Conservation (phyloP, 1,139 yeast species). For the Suhomyces yuchorum region DNA sequence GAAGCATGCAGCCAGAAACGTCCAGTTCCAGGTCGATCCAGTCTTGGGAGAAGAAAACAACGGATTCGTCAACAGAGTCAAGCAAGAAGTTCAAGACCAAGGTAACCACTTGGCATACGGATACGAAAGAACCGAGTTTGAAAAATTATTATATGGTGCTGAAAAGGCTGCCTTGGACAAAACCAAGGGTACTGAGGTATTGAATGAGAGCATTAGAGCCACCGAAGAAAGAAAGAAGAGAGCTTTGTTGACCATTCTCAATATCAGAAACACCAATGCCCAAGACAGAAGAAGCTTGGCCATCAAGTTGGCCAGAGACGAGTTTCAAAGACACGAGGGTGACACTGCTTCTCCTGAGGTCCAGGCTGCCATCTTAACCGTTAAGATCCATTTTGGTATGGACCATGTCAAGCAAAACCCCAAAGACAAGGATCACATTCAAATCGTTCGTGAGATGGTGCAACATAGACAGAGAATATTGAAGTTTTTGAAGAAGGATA, state of each 20-base stretch:
- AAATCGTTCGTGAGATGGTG: constrained; percentile 75
- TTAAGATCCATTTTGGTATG: constrained; percentile 76
- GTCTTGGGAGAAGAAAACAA: constrained; percentile 72
- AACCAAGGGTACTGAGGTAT: constrained; percentile 39
- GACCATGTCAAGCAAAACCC: constrained; percentile 71
- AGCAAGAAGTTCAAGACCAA: constrained; percentile 59
- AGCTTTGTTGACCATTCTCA: constrained; percentile 70
- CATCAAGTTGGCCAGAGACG: constrained; percentile 65
- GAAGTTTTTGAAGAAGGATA: constrained; percentile 74
- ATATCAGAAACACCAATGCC: constrained; percentile 69
- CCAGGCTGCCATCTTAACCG: constrained; percentile 88
- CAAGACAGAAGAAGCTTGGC: constrained; percentile 63
- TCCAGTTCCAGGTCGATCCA: constrained; percentile 58
- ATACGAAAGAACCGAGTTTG: constrained; percentile 64
- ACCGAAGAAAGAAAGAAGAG: constrained; percentile 65
- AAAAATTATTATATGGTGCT: constrained; percentile 77
- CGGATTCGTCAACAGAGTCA: constrained; percentile 70
- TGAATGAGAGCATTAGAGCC: constrained; percentile 44
- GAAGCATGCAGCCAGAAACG: constrained; percentile 36
- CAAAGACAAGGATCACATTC: constrained; percentile 72
- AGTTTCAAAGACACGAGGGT: constrained; percentile 80
- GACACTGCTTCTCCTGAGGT: constrained; percentile 96
- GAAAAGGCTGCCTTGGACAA: constrained; percentile 46
- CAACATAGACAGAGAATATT: constrained; percentile 86
- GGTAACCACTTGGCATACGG: constrained; percentile 63